Conservation (phyloP, 345 rosid genomes). For the Eucalyptus caleyi region DNA sequence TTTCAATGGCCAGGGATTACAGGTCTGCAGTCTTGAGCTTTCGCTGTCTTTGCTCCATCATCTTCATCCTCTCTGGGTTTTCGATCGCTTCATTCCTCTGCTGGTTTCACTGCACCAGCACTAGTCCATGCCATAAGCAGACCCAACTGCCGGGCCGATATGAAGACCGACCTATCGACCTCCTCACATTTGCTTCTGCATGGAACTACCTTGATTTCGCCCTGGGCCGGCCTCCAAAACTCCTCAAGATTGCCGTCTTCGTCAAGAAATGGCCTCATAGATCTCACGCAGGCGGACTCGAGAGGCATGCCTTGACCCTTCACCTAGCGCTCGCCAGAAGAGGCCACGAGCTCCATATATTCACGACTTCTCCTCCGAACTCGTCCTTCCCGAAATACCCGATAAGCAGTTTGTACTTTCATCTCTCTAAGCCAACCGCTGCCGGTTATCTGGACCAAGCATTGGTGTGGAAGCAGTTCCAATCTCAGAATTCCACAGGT, state of each 20-base stretch:
- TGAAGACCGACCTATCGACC: conserved; percentile 32
- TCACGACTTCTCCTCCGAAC: conserved; percentile 48
- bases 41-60: conserved; percentile 33
- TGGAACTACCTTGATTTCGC: conserved; percentile 68
- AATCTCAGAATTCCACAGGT: conserved; percentile 47
- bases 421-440: conserved; percentile 63
- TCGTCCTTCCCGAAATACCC: conserved; percentile 40
- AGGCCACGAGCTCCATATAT: conserved; percentile 85
- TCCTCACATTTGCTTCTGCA: conserved; percentile 47
- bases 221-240: conserved; percentile 14
- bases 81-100: conserved; percentile 47
- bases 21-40: conserved; percentile 23
- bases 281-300: conserved; percentile 86
- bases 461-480: conserved; percentile 55
- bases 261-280: conserved; percentile 88
- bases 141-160: neutral
- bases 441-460: conserved; percentile 79
- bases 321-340: conserved; percentile 76
- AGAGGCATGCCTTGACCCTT: conserved; percentile 75
- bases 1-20: conserved; percentile 34
- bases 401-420: conserved; percentile 39
- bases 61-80: conserved; percentile 30
- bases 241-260: conserved; percentile 65
- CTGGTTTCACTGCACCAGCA: conserved; percentile 21
- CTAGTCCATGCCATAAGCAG: conserved; percentile 21